phyloP scores from a whole-genome alignment of 2,329 filamentous ascomycete species.

The Alternaria alternata region DNA sequence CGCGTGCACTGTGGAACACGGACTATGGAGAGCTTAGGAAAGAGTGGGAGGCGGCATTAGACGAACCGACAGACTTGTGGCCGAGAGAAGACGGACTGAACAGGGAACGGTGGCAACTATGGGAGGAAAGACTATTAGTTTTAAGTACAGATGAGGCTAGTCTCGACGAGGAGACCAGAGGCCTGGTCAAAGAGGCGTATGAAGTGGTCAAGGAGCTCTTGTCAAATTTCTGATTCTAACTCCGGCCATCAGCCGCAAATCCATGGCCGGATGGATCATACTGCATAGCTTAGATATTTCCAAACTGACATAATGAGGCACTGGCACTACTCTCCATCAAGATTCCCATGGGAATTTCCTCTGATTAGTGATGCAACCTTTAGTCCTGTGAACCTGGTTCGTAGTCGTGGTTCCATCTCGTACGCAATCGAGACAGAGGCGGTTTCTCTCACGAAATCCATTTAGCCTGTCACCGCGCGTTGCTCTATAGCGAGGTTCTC shows the following conservation, averaged over 20 bases:
- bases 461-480: too few species aligned
- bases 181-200: neutral
- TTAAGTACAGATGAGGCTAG: neutral
- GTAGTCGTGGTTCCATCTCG: neutral
- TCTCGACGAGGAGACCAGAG: neutral
- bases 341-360: neutral
- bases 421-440: neutral
- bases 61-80: constrained; percentile 2
- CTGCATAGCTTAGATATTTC: neutral
- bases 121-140: constrained; percentile 3
- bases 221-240: neutral
- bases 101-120: constrained; percentile 6
- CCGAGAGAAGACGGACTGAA: constrained; percentile 1
- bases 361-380: neutral
- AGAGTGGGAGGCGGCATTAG: neutral
- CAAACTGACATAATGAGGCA: too few species aligned
- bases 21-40: neutral
- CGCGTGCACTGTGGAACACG: neutral
- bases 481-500: too few species aligned
- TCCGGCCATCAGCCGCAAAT: neutral
- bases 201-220: neutral
- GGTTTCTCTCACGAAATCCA: neutral
- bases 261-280: neutral
- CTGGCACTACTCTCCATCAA: neutral
- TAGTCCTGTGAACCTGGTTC: neutral